Conservation (phyloP, 2,329 filamentous ascomycete species). For the Penicillium thymicola region DNA sequence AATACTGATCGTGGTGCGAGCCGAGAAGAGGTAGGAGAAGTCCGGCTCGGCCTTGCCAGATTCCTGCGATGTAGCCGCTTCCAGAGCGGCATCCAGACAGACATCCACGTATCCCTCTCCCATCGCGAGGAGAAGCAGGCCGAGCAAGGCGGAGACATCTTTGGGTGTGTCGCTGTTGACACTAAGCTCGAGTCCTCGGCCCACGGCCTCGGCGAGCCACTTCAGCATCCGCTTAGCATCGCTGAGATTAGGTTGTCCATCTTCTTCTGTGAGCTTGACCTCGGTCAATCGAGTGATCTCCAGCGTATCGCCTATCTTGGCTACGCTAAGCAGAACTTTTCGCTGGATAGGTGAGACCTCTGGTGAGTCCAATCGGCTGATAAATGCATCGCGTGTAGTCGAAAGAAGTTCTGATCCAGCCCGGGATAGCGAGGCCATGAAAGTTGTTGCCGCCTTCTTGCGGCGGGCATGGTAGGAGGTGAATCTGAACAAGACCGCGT, state of each 20-base stretch:
- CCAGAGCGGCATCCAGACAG: constrained; percentile 65
- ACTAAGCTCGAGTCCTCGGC: constrained; percentile 85
- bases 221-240: constrained; percentile 97
- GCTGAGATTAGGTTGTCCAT: constrained; percentile 76
- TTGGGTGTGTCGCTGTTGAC: constrained; percentile 86
- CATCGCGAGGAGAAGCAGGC: constrained; percentile 80
- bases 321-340: constrained; percentile 82
- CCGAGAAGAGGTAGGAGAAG: constrained; percentile 72
- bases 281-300: constrained; percentile 71
- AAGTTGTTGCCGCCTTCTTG: constrained; percentile 85
- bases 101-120: constrained; percentile 74
- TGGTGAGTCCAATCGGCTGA: constrained; percentile 81
- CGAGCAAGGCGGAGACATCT: constrained; percentile 81
- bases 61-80: constrained; percentile 74
- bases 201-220: constrained; percentile 94
- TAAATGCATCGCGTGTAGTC: constrained; percentile 85
- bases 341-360: constrained; percentile 87
- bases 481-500: constrained; percentile 91
- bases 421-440: constrained; percentile 88
- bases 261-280: constrained; percentile 85
- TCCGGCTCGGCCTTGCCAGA: constrained; percentile 80
- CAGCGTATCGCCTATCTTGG: constrained; percentile 68
- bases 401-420: constrained; percentile 85
- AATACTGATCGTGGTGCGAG: constrained; percentile 81
- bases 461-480: constrained; percentile 79